These are phyloP conservation scores for Ascochyta viciae-villosae DNA, from an alignment of 2,329 filamentous ascomycete species.

Conservation along the genomic window DNA sequence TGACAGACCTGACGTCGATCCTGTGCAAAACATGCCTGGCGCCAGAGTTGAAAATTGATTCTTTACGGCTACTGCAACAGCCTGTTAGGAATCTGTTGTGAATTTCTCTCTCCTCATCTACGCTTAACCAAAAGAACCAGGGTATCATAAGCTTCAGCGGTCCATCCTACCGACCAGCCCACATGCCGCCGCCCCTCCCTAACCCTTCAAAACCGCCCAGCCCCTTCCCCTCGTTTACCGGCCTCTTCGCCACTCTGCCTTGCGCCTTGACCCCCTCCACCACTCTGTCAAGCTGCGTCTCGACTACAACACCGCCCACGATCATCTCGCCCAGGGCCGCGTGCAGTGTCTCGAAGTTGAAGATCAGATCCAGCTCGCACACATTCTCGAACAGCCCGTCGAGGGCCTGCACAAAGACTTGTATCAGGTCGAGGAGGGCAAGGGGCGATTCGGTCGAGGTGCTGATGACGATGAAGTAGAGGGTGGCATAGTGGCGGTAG, in stretches of 20 bases:
- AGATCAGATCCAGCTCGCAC: slow-evolving; percentile 97
- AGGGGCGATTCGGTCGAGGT: slow-evolving; percentile 96
- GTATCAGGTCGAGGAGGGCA: slow-evolving; percentile 93
- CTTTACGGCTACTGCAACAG: too few relatives aligned
- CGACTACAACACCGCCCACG: slow-evolving; percentile 90
- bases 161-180: slow-evolving; percentile 37
- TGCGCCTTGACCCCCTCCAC: slow-evolving; percentile 81
- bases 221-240: slow-evolving; percentile 71
- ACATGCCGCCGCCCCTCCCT: slow-evolving; percentile 42
- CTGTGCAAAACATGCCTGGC: too few relatives aligned
- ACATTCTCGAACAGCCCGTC: slow-evolving; percentile 98
- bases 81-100: too few relatives aligned
- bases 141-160: too few relatives aligned
- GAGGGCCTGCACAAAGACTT: slow-evolving; percentile 95
- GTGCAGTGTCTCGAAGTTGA: slow-evolving; percentile 98
- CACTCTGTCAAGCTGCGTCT: slow-evolving; percentile 88
- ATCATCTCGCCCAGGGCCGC: slow-evolving; percentile 92
- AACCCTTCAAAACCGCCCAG: slow-evolving; percentile 37
- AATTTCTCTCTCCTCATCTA: too few relatives aligned
- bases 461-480: slow-evolving; percentile 98
- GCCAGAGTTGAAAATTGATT: too few relatives aligned
- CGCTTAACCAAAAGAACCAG: too few relatives aligned
- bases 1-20: too few relatives aligned
- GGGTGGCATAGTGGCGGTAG: slow-evolving; percentile 96
- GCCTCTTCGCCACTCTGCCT: slow-evolving; percentile 78